These are phyloP conservation scores for Clathrus columnatus DNA, from an alignment of 768 basidiomycete species.

Conservation along the genomic window DNA sequence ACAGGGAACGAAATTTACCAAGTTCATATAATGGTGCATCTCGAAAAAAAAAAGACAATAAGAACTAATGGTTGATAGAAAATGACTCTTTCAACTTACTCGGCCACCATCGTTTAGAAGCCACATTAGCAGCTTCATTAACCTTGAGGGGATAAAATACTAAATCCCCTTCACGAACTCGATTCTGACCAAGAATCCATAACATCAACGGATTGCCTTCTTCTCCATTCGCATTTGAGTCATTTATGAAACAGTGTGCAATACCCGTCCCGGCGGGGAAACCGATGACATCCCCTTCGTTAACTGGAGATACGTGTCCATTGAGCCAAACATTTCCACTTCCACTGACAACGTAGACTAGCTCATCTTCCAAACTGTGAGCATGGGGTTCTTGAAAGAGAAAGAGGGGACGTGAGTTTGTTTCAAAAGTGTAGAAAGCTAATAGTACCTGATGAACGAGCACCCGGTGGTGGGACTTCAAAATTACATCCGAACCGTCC, in stretches of 20 bases:
- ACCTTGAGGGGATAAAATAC: slow-evolving; percentile 13
- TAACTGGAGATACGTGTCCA: slow-evolving; percentile 11
- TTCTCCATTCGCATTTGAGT: slow-evolving; percentile 12
- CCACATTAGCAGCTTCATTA: not conserved
- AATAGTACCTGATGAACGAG: slow-evolving; percentile 14
- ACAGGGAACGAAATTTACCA: not conserved
- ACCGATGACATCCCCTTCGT: slow-evolving; percentile 13
- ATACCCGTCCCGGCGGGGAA: slow-evolving; percentile 16
- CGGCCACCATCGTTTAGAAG: slow-evolving; percentile 14
- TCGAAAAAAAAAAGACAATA: not conserved
- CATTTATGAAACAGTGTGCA: slow-evolving; percentile 17
- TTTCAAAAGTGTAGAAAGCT: not conserved
- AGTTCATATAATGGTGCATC: not conserved
- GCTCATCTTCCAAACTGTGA: slow-evolving; percentile 14
- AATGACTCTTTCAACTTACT: slow-evolving; percentile 4
- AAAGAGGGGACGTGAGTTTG: not conserved
- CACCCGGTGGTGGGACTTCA: slow-evolving; percentile 14
- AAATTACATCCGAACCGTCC: slow-evolving; percentile 15
- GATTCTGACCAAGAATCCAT: slow-evolving; percentile 16
- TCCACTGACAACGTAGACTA: slow-evolving; percentile 14
- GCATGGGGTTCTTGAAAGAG: slow-evolving; percentile 10
- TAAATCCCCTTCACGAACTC: slow-evolving; percentile 11
- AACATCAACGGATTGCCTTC: slow-evolving; percentile 15
- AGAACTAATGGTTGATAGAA: not conserved
- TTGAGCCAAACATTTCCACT: slow-evolving; percentile 16